Conservation (phyloP, 768 basidiomycete genomes). For the Erythrobasidium yunnanense region DNA sequence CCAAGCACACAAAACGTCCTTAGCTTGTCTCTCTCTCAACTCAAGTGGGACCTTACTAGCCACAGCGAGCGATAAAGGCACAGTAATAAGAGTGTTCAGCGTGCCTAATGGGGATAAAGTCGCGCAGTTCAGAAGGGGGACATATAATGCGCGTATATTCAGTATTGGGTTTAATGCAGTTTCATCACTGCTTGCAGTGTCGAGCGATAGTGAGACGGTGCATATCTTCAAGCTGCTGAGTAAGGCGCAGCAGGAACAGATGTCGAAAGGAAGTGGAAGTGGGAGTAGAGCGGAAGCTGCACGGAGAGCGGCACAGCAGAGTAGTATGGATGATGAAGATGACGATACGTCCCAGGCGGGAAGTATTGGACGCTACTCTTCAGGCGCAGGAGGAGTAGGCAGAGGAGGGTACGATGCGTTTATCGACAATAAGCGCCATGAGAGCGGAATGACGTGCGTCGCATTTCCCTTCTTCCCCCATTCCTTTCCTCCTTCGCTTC, state of each 20-base stretch:
- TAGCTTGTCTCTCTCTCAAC: constrained; percentile 77
- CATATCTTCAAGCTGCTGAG: constrained; percentile 80
- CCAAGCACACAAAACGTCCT: constrained; percentile 89
- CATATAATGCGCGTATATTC: constrained; percentile 72
- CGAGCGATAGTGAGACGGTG: constrained; percentile 84
- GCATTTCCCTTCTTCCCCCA: no score
- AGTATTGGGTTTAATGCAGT: constrained; percentile 75
- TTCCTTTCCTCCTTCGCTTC: no score
- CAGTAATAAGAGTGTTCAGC: constrained; percentile 88
- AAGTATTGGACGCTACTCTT: not conserved
- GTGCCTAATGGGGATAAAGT: constrained; percentile 84
- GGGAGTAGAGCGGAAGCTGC: constrained; percentile 1
- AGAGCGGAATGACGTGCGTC: constrained; percentile 49
- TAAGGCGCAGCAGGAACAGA: not conserved
- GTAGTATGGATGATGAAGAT: constrained; percentile 39
- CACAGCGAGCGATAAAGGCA: constrained; percentile 87
- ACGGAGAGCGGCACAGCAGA: constrained; percentile 5
- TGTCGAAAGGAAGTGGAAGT: constrained; percentile 28
- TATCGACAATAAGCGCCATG: constrained; percentile 61
- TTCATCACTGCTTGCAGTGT: constrained; percentile 73
- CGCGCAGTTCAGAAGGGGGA: constrained; percentile 88
- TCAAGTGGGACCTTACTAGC: constrained; percentile 78
- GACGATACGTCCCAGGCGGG: constrained; percentile 40
- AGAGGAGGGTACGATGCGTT: constrained; percentile 68
- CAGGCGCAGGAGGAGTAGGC: constrained; percentile 27